Conservation (phyloP, 805 yeast species). For the Martiniozyma abietophila region DNA sequence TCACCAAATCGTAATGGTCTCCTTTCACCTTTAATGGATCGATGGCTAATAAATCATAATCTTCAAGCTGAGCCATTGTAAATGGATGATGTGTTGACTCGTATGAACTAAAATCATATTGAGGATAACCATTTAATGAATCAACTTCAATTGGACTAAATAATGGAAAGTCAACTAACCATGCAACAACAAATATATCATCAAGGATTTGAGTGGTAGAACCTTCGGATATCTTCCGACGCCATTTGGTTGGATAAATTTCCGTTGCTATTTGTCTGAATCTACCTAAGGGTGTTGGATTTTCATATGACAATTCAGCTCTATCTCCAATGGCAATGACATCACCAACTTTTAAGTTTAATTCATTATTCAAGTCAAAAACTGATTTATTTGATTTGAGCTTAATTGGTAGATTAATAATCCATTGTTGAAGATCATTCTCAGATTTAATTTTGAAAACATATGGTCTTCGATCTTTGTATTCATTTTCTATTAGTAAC, state of each 20-base stretch:
- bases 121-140: slow-evolving; percentile 39
- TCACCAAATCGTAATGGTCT: slow-evolving; percentile 87
- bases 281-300: slow-evolving; percentile 90
- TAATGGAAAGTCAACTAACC: slow-evolving; percentile 92
- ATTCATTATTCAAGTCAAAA: slow-evolving; percentile 20
- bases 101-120: slow-evolving; percentile 37
- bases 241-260: slow-evolving; percentile 41
- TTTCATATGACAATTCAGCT: slow-evolving; percentile 63
- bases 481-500: slow-evolving; percentile 32
- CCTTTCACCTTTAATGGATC: slow-evolving; percentile 66
- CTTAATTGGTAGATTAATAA: slow-evolving; percentile 17
- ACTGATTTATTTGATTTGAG: slow-evolving; percentile 6
- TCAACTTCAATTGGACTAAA: slow-evolving; percentile 62
- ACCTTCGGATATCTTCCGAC: slow-evolving; percentile 27
- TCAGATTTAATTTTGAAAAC: slow-evolving; percentile 41
- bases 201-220: slow-evolving; percentile 12
- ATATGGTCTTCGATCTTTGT: slow-evolving; percentile 49
- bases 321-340: slow-evolving; percentile 75
- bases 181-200: slow-evolving; percentile 50
- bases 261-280: slow-evolving; percentile 67
- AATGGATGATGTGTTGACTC: slow-evolving; percentile 95
- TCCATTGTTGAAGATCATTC: slow-evolving; percentile 37
- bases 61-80: slow-evolving; percentile 77
- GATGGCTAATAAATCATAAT: slow-evolving; percentile 44
- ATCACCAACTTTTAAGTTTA: slow-evolving; percentile 56